Evolutionary conservation across 176 grass and related monocot genomes (phyloP), one percentile per base, ranked within the genome.

Genomic region (Triticum urartu): DNA sequence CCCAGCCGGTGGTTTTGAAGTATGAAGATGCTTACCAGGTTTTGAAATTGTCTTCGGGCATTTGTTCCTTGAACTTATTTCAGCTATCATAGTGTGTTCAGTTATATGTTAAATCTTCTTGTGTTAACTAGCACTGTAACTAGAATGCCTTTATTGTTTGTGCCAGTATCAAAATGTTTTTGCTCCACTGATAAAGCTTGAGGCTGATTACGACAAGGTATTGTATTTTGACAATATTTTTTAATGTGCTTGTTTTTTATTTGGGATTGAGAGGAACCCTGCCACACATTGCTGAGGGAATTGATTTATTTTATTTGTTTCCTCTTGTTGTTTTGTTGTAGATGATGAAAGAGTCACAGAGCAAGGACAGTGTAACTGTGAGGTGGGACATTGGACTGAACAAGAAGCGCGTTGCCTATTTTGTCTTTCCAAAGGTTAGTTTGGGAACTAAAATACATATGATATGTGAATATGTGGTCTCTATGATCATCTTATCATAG

Each of bases 21-120:
- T 99, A 99, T 87, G 97, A 97, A 93, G 97, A 99, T 91, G 97
- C 97, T 83, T 99, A 99, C 85, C 97, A 99, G 97, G 97, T 99
- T 80, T 75, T 84, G 40, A 75, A 80, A 39, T 79, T 67, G 68
- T 81, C 7, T 38, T 0, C 34, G 3, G 15, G 12, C 28, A 25
- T 59, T 79, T 36, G 35, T 86, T 42, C 33, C 33, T 67, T 84
- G 54, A 88, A 34, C 64, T 78, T 83, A 71, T 47, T 47, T 86
- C 50, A 66, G 26, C 30, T 83, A 79, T 62, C 38, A 58, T 68
- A 22, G 39, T 83, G 7, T 18, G 75, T 80, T 75, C 64, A 66
- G 18, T 45, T 15, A 7, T 64, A 82, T 34, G 43, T 22, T 38
- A 45, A 79, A 82, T 39, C 22, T 89, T 62, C 17, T 28, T 22